phyloP scores from a whole-genome alignment of 257 asterid genomes.

The Solanum sejunctum region DNA sequence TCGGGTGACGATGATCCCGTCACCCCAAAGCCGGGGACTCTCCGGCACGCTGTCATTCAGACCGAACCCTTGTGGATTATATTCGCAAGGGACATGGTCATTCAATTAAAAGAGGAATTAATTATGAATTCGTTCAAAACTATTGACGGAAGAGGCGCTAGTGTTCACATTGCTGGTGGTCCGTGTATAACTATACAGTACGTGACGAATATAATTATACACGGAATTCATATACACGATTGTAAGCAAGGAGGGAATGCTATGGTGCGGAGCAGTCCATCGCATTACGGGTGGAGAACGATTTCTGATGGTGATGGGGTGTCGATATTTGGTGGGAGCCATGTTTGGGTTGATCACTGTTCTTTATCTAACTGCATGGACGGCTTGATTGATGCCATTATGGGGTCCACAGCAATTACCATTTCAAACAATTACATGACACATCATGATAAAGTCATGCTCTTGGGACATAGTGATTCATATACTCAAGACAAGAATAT shows the following conservation, averaged over 20 bases:
- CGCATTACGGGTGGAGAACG: slow-evolving; percentile 70
- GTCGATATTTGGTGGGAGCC: slow-evolving; percentile 58
- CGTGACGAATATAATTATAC: slow-evolving; percentile 64
- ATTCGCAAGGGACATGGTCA: slow-evolving; percentile 69
- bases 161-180: slow-evolving; percentile 72
- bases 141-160: slow-evolving; percentile 69
- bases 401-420: slow-evolving; percentile 65
- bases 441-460: slow-evolving; percentile 81
- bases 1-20: slow-evolving; percentile 38
- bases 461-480: slow-evolving; percentile 61
- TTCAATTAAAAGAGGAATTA: slow-evolving; percentile 57
- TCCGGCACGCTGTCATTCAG: slow-evolving; percentile 54
- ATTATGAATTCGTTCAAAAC: slow-evolving; percentile 87
- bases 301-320: slow-evolving; percentile 79
- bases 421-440: slow-evolving; percentile 58
- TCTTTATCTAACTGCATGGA: slow-evolving; percentile 50
- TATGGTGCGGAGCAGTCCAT: slow-evolving; percentile 51
- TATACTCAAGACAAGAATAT: slow-evolving; percentile 45
- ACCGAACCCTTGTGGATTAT: slow-evolving; percentile 69
- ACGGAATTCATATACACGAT: slow-evolving; percentile 66
- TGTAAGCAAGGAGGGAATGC: slow-evolving; percentile 77
- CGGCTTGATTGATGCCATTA: slow-evolving; percentile 60
- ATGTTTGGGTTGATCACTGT: slow-evolving; percentile 83
- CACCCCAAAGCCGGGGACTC: slow-evolving; percentile 64
- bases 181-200: slow-evolving; percentile 75